phyloP scores from a whole-genome alignment of 495 filamentous ascomycete species.

The Daldinia bambusicola region DNA sequence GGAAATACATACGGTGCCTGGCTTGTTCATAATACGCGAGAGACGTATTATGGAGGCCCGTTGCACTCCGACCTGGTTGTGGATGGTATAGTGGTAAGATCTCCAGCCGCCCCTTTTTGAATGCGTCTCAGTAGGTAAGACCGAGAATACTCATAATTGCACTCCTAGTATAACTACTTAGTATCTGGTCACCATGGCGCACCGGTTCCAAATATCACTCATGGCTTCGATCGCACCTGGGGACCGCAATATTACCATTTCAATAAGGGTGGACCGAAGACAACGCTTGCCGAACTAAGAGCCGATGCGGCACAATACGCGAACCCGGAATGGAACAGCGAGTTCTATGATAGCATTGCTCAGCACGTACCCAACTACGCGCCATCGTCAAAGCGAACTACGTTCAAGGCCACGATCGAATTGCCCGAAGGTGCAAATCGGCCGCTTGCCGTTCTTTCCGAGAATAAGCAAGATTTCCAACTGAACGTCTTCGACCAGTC shows the following conservation, averaged over 20 bases:
- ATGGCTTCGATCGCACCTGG: constrained; percentile 67
- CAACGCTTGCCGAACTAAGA: constrained; percentile 53
- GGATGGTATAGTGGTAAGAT: constrained; percentile 68
- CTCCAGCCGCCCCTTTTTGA: constrained; percentile 31
- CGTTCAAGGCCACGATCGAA: constrained; percentile 55
- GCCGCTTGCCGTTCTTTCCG: constrained; percentile 62
- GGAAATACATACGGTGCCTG: constrained; percentile 63
- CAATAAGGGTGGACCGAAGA: constrained; percentile 57
- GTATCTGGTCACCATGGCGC: constrained; percentile 68
- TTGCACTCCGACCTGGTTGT: constrained; percentile 66
- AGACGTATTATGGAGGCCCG: constrained; percentile 69
- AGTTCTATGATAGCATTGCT: constrained; percentile 66
- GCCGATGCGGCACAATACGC: constrained; percentile 58
- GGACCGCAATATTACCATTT: constrained; percentile 68
- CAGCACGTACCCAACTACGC: constrained; percentile 63
- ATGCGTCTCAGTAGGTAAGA: neutral
- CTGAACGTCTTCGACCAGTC: constrained; percentile 59
- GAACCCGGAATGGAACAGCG: constrained; percentile 59
- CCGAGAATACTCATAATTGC: constrained; percentile 1
- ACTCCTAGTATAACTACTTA: constrained; percentile 46
- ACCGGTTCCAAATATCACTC: constrained; percentile 66
- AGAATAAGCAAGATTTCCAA: constrained; percentile 62
- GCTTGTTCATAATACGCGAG: constrained; percentile 68
- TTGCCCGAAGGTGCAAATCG: constrained; percentile 57
- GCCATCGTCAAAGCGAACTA: constrained; percentile 55